Evolutionary conservation across 352 stramenopile genomes (phyloP).

Genomic region (Pythium graminicola): DNA sequence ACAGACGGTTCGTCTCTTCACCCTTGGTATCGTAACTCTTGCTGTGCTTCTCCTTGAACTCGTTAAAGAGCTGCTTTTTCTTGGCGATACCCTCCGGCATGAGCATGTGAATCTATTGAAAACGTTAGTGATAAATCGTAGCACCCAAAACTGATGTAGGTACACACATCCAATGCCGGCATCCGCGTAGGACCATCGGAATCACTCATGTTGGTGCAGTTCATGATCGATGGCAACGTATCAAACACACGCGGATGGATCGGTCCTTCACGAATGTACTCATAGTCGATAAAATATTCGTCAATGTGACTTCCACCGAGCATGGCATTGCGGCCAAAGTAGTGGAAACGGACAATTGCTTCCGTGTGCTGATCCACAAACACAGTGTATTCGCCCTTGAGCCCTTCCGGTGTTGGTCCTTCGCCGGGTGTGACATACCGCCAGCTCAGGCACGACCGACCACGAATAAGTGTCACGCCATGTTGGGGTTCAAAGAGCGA

Average conservation of each 20-base stretch:
- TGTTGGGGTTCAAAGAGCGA: constrained; percentile 78
- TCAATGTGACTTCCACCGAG: constrained; percentile 86
- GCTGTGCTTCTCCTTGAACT: constrained; percentile 49
- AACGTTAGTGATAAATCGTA: constrained; percentile 4
- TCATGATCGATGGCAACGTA: constrained; percentile 67
- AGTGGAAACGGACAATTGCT: constrained; percentile 79
- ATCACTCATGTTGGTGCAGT: constrained; percentile 61
- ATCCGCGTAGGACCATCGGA: constrained; percentile 46
- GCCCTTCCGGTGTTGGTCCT: constrained; percentile 47
- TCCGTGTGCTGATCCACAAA: constrained; percentile 78
- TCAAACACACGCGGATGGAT: constrained; percentile 61
- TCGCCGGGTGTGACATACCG: constrained; percentile 61
- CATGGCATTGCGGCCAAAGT: constrained; percentile 78
- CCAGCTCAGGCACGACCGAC: constrained; percentile 75
- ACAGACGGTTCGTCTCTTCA: constrained; percentile 46
- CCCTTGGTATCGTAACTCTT: constrained; percentile 50
- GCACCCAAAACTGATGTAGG: not conserved
- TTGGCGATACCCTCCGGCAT: constrained; percentile 56
- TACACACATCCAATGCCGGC: constrained; percentile 62
- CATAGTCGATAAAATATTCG: constrained; percentile 88
- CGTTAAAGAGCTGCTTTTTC: constrained; percentile 62
- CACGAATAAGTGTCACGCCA: constrained; percentile 62
- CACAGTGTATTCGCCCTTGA: constrained; percentile 81
- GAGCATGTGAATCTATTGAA: constrained; percentile 65
- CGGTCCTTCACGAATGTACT: constrained; percentile 72